Evolutionary conservation across 352 stramenopile species (phyloP).

Genomic region (Discostella stelligera): DNA sequence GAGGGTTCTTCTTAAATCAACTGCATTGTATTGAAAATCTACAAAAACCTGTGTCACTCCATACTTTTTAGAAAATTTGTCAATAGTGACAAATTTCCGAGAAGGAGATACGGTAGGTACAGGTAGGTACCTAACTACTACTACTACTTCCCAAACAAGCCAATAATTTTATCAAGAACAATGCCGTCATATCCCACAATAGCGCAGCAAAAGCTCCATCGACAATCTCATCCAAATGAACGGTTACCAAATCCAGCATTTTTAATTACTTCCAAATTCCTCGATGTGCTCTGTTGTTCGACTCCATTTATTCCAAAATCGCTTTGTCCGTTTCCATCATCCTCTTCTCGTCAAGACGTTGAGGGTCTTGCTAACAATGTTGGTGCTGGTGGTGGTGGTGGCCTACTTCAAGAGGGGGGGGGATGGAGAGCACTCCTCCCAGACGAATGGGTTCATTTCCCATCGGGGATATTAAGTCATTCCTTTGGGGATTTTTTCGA

Average conservation of each 20-base stretch:
- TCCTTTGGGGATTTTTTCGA: constrained; percentile 36
- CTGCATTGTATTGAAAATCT: no score
- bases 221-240: constrained; percentile 14
- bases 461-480: constrained; percentile 27
- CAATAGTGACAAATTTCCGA: not conserved
- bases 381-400: not conserved
- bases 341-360: no score
- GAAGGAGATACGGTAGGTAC: no score
- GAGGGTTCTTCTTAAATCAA: no score
- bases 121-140: no score
- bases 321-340: not conserved
- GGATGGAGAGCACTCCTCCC: constrained; percentile 17
- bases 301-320: constrained; percentile 5
- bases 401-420: not conserved
- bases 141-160: no score
- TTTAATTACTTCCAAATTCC: constrained; percentile 20
- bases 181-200: not conserved
- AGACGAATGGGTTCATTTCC: constrained; percentile 18
- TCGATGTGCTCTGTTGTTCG: constrained; percentile 17
- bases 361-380: not conserved
- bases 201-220: constrained; percentile 20
- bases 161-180: not conserved
- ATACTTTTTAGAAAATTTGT: no score
- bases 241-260: constrained; percentile 10
- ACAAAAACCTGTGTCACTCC: no score